Base-by-base conservation (phyloP, 140 eudicot genomes). In the Stevia rebaudiana region DNA sequence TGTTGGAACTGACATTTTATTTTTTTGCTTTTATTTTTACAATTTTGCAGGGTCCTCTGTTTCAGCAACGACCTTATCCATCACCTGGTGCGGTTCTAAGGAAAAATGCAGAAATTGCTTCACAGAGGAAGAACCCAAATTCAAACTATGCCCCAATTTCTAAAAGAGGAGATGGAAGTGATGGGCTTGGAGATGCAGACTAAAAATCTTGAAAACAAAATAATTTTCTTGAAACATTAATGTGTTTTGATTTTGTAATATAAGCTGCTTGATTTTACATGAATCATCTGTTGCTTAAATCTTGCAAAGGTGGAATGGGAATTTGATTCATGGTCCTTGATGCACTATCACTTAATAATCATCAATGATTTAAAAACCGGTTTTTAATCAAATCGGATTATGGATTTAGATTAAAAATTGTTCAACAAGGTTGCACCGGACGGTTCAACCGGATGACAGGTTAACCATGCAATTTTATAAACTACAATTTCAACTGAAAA, bases 111-210 rank as follows among this genome's bases (percentile, higher is more conserved):
- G 98, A 91, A 78, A 60, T 85, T 8, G 89, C 98, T 67, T 85
- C 89, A 0, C 87, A 77, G 69, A 88, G 79, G 82, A 92, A 88
- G 76, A 88, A 83, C 68, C 89, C 87, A 7, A 68, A 65, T 51
- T 84, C 95, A 23, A 61, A 79, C 41, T 88, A 76, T 63, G 79
- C 95, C 44, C 85, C 95, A 1, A 92, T 92, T 44, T 83, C 96
- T 23, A 92, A 92, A 85, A 88, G 95, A 85, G 98, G 98, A 15
- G 98, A 92, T 75, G 98, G 98, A 63, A 92, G 96, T 43, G 98
- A 92, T 79, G 98, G 98, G 30, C 94, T 92, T 48, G 98, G 98
- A 37, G 98, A 92, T 40, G 98, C 98, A 36, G 98, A 92, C 61
- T 92, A 72, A 92, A 79, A 16, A 28, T 25, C 4, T 18, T 13